Base-by-base conservation (phyloP, 2,329 filamentous ascomycete genomes). In the Coleophoma crateriformis region DNA sequence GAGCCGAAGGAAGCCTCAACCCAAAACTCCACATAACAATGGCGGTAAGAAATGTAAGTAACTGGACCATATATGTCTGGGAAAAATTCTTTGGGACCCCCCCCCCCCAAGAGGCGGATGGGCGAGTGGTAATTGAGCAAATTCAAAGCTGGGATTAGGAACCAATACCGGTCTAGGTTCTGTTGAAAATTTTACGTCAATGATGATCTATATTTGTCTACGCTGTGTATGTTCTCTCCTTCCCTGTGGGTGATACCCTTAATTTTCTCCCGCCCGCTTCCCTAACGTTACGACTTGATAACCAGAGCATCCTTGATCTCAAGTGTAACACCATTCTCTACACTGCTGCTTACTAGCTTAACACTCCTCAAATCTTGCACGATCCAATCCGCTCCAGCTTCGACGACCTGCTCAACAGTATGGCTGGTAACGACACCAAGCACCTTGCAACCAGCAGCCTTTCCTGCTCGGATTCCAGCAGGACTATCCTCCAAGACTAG, bases 401-500 rank as follows among this genome's bases (percentile, higher is more conserved):
- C 77, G 55, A 73, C 68, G 39, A 87, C 67, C 64, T 84, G 73
- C 53, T 75, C 73, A 44, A 84, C 68, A 19, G 71, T 73, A 67
- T 89, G 85, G 38, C 81, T 85, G 39, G 84, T 88, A 47, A 78
- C 73, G 49, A 89, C 66, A 32, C 76, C 85, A 53, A 88, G 68
- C 11, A 88, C 85, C 58, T 77, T 80, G 63, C 79, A 88, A 3
- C 84, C 84, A 12, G 85, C 85, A n/a, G 80, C 81, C 65, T 87
- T 88, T 10, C 85, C 85, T 33, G 84, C 81, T 52, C 69, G 72
- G 50, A 88, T 79, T 5, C 85, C 84, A 14, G 83, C 82, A 7
- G 85, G 85, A 42, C 83, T 82, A 67, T 88, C 85, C 65, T 89
- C 85, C 32, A 88, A 64, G 37, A 88, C 85, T 47, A 88, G 64